phyloP scores from a whole-genome alignment of 768 basidiomycete genomes.

The Kondoa subrosea region DNA sequence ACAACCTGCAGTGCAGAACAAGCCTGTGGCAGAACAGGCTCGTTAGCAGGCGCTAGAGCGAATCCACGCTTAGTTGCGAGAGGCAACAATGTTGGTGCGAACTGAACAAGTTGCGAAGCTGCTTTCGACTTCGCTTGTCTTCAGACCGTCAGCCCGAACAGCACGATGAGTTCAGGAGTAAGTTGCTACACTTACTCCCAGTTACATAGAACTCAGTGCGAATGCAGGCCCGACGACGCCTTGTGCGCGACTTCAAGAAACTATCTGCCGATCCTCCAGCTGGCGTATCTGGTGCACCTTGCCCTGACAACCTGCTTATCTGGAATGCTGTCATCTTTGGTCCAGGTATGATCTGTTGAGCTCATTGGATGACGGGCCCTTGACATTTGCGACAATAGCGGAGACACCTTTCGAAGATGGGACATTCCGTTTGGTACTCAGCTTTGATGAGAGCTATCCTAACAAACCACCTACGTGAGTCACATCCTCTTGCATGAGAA shows the following conservation, averaged over 20 bases:
- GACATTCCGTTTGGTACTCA: conserved; percentile 87
- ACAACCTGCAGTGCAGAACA: too few relatives aligned
- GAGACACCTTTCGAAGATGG: conserved; percentile 99
- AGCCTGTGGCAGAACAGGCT: too few relatives aligned
- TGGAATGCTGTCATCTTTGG: conserved; percentile 99
- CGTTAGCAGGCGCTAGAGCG: too few relatives aligned
- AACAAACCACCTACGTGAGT: conserved; percentile 73
- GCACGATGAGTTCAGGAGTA: too few relatives aligned
- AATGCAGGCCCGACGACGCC: conserved; percentile 63
- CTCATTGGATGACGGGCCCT: not conserved
- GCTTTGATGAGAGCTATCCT: conserved; percentile 94
- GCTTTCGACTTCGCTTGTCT: too few relatives aligned
- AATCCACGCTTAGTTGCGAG: too few relatives aligned
- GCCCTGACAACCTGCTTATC: conserved; percentile 95
- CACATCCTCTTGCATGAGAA: not conserved
- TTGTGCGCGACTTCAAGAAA: conserved; percentile 95
- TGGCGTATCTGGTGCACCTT: conserved; percentile 91
- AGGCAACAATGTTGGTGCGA: too few relatives aligned
- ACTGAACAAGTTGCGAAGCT: too few relatives aligned
- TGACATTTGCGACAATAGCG: conserved; percentile 38
- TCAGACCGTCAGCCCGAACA: too few relatives aligned
- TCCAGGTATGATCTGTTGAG: conserved; percentile 48
- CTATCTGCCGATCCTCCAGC: conserved; percentile 86
- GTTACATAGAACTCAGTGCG: too few relatives aligned
- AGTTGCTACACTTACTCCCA: too few relatives aligned